Base-by-base conservation (phyloP, 768 basidiomycete genomes). In the Termitomyces eurrhizus region DNA sequence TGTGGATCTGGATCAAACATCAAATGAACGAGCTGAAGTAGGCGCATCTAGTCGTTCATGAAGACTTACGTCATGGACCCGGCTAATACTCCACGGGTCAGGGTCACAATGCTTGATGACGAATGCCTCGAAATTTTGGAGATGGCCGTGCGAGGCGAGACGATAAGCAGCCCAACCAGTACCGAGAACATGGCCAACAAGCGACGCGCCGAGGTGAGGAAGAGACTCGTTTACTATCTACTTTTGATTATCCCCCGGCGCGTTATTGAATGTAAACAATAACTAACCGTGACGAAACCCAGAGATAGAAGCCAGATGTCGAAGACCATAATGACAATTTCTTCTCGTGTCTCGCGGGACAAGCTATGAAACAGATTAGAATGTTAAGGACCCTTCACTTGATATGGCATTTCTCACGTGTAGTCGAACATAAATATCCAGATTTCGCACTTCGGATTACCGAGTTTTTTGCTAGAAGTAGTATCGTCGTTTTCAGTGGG, bases 151-250 rank as follows among this genome's bases (percentile, higher is more conserved):
- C 9, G 70, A 73, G 11, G 59, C 48, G 26, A 85, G 64, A 16
- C 80, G 74, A 60, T 74, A 83, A 13, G 70, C 73, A 5, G 80
- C 72, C 83, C 83, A 85, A 7, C 64, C 76, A 5, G 80, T 78
- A 7, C 75, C 77, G 11, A 85, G 67, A 21, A 76, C 64, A 60
- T 83, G 82, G 4, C 79, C 81, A 24, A 72, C 73, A 11, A 85
- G 60, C 2, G 77, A 75, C 35, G 82, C 80, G 2, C 74, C 77
- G 45, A 84, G 71, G 63, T 83, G 81, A 7, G 83, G 83, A 41
- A 81, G 73, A 0, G 81, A 82, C 65, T 84, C 82, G 56, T 75
- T 77, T 52, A 83, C 59, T 46, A 85, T 72, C 83, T 84, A 36
- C 32, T 48, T 37, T 16, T 8, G 7, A 29, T 56, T 35, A 58